Evolutionary conservation across 768 basidiomycete species (phyloP).

Genomic region (Phlebiopsis flavidoalba): DNA sequence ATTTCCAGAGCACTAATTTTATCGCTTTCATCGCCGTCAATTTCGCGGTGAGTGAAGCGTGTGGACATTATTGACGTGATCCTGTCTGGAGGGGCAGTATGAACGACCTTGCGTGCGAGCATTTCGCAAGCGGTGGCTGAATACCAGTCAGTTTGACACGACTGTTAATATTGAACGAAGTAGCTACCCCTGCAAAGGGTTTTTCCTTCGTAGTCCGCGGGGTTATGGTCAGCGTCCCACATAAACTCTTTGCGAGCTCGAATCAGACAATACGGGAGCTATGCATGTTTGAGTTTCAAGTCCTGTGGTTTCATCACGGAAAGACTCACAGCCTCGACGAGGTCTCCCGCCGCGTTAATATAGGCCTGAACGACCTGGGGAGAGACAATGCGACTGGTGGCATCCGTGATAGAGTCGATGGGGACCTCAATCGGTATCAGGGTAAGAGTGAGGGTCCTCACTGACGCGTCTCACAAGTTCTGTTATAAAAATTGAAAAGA

Average conservation of each 20-base stretch:
- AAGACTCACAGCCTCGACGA: conserved; percentile 67
- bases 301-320: neutral
- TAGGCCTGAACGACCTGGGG: conserved; percentile 75
- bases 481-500: conserved; percentile 23
- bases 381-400: conserved; percentile 82
- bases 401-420: conserved; percentile 54
- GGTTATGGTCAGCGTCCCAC: conserved; percentile 74
- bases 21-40: conserved; percentile 73
- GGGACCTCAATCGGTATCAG: conserved; percentile 83
- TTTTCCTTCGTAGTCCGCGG: conserved; percentile 80
- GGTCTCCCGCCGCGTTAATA: conserved; percentile 80
- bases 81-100: conserved; percentile 57
- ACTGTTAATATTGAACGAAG: neutral
- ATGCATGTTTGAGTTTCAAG: conserved; percentile 1
- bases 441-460: conserved; percentile 68
- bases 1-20: conserved; percentile 76
- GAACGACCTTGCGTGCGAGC: conserved; percentile 75
- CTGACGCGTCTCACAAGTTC: conserved; percentile 78
- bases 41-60: conserved; percentile 64
- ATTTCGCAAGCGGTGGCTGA: conserved; percentile 81
- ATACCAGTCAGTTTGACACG: neutral
- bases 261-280: conserved; percentile 82
- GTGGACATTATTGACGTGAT: conserved; percentile 71
- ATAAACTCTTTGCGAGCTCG: conserved; percentile 77
- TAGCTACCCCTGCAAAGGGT: conserved; percentile 69